These are phyloP conservation scores for Cymbopogon flexuosus DNA, from an alignment of 202 grass and related monocot genomes.

Conservation along the genomic window DNA sequence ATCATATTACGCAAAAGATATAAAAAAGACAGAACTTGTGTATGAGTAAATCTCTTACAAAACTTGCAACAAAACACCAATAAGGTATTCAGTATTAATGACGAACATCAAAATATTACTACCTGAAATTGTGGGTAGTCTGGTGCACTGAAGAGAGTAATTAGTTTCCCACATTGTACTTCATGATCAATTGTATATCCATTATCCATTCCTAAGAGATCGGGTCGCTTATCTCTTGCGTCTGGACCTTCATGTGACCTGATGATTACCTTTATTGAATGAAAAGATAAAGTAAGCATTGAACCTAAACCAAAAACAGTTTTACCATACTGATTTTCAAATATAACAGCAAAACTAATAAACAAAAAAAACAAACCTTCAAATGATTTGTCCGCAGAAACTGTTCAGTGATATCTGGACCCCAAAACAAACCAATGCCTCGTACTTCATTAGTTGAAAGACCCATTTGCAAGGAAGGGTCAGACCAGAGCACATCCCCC, in stretches of 20 bases:
- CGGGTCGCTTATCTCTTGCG: conserved; percentile 72
- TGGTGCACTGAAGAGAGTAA: conserved; percentile 91
- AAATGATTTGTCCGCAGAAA: conserved; percentile 76
- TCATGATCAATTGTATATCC: conserved; percentile 93
- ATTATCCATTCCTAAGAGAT: conserved; percentile 78
- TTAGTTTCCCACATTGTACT: conserved; percentile 74
- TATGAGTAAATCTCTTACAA: background rate
- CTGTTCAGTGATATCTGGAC: conserved; percentile 87
- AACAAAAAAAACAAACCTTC: conserved; percentile 54
- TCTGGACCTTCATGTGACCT: conserved; percentile 99
- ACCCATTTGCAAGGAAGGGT: conserved; percentile 63
- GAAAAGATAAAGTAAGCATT: conserved; percentile 37
- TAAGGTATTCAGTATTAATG: background rate
- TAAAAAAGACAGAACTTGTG: background rate
- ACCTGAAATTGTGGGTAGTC: conserved; percentile 99
- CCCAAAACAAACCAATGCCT: conserved; percentile 94
- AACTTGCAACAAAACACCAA: background rate
- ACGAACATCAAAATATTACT: conserved; percentile 1
- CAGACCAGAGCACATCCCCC: conserved; percentile 97
- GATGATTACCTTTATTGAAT: conserved; percentile 88
- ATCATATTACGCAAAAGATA: background rate
- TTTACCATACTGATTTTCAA: background rate
- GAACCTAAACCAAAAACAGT: background rate
- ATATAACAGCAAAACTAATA: background rate
- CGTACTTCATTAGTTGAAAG: conserved; percentile 82